These are phyloP conservation scores for Russula sp. DNA, from an alignment of 768 basidiomycete genomes.

Conservation along the genomic window DNA sequence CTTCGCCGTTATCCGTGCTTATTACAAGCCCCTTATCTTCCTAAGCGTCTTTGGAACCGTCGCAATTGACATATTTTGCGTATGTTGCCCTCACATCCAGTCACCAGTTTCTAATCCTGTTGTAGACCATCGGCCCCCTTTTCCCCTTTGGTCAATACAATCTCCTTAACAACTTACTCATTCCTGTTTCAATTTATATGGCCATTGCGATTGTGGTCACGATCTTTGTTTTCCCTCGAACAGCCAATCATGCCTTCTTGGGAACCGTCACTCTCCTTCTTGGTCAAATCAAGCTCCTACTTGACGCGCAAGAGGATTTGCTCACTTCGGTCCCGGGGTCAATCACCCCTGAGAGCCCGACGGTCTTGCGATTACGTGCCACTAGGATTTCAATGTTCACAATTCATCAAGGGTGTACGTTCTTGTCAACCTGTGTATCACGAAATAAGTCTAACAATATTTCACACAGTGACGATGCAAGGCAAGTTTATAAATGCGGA, in stretches of 20 bases:
- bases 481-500: slow-evolving; percentile 37
- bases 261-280: slow-evolving; percentile 30
- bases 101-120: not conserved
- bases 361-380: slow-evolving; percentile 25
- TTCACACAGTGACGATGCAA: slow-evolving; percentile 27
- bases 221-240: slow-evolving; percentile 48
- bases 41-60: slow-evolving; percentile 44
- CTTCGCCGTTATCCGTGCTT: slow-evolving; percentile 42
- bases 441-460: not conserved
- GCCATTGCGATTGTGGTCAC: slow-evolving; percentile 44
- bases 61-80: slow-evolving; percentile 40
- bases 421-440: not conserved
- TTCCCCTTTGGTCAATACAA: slow-evolving; percentile 43
- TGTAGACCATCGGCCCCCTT: slow-evolving; percentile 42
- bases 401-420: slow-evolving; percentile 31
- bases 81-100: slow-evolving; percentile 24
- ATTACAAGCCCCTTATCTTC: slow-evolving; percentile 41
- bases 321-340: slow-evolving; percentile 25
- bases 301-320: slow-evolving; percentile 34
- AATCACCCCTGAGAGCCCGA: slow-evolving; percentile 24
- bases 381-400: slow-evolving; percentile 26
- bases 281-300: slow-evolving; percentile 27
- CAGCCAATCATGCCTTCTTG: slow-evolving; percentile 40
- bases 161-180: slow-evolving; percentile 38
- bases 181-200: slow-evolving; percentile 42